Conservation (phyloP, 352 stramenopile genomes). For the Pythium utonaiense region DNA sequence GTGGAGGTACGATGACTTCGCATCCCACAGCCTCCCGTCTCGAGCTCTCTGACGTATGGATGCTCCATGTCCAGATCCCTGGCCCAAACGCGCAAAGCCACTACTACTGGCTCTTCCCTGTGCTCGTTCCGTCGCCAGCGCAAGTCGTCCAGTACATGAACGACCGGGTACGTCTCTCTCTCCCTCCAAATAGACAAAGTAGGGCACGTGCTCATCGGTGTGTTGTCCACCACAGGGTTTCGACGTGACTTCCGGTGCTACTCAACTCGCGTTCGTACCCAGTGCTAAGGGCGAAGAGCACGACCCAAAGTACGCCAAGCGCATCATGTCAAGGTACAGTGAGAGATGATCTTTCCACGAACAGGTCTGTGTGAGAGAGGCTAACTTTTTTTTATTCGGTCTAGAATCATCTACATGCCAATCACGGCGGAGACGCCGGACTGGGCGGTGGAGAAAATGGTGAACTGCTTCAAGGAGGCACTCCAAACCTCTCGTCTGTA, state of each 20-base stretch:
- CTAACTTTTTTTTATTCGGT: too few species aligned
- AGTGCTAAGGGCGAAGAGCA: slow-evolving; percentile 45
- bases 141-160: slow-evolving; percentile 70
- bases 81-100: slow-evolving; percentile 53
- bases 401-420: slow-evolving; percentile 75
- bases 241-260: slow-evolving; percentile 75
- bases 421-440: slow-evolving; percentile 73
- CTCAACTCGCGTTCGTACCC: slow-evolving; percentile 64
- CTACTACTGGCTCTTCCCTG: slow-evolving; percentile 83
- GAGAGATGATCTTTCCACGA: slow-evolving; percentile 4
- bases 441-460: slow-evolving; percentile 80
- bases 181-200: too few species aligned
- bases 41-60: background rate
- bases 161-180: slow-evolving; percentile 38
- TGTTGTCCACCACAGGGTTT: slow-evolving; percentile 76
- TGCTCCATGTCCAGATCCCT: slow-evolving; percentile 38
- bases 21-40: background rate
- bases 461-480: slow-evolving; percentile 50
- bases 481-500: slow-evolving; percentile 33
- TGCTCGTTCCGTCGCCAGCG: slow-evolving; percentile 55
- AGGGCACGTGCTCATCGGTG: too few species aligned
- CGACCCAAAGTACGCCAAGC: slow-evolving; percentile 61
- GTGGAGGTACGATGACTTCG: slow-evolving; percentile 38
- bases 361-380: too few species aligned
- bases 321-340: slow-evolving; percentile 67